Base-by-base conservation (phyloP, 2,329 filamentous ascomycete genomes). In the Microdochium trichocladiopsis region DNA sequence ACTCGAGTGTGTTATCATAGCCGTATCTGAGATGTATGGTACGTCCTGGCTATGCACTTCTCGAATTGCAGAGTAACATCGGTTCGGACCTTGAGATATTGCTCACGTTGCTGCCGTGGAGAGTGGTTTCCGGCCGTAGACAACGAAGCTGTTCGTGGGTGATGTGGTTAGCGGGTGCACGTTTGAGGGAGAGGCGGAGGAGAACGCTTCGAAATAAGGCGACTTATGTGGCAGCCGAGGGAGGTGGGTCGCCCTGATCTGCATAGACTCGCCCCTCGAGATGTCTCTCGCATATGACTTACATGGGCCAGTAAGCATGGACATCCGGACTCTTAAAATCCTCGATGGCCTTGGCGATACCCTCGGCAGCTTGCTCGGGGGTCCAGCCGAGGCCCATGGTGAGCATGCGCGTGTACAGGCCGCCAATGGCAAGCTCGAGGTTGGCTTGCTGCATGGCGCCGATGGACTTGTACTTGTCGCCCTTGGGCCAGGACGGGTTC, bases 291-390 rank as follows among this genome's bases (percentile, higher is more conserved):
- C n/a, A n/a, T n/a, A n/a, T n/a, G n/a, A 50, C 50, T 52, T 23
- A 54, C 53, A 52, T 25, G 25, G 53, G 53, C 21, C 47, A 54
- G 41, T 54, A 54, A n/a, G 48, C 47, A 50, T 54, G 50, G 4
- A 54, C 47, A 3, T 25, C 49, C 21, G 16, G 31, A 18, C 50
- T 45, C 14, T 24, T 16, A 10, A 54, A 18, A 16, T 54, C 31
- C 21, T 31, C 37, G 21, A 31, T 4, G 6, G 50, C 53, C 43
- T 51, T 52, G 28, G 14, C 18, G 4, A 54, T 33, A 14, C 16
- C 37, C 11, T 50, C 50, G 1, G 25, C 53, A 4, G 50, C 45
- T 50, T 54, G 24, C 33, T 54, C 48, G 9, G 50, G 4, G 9
- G 47, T 25, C 53, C 47, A 50, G 2, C 48, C 50, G 5, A 54